Evolutionary conservation across 2,329 filamentous ascomycete species (phyloP).

Genomic region (Cercospora janseana): DNA sequence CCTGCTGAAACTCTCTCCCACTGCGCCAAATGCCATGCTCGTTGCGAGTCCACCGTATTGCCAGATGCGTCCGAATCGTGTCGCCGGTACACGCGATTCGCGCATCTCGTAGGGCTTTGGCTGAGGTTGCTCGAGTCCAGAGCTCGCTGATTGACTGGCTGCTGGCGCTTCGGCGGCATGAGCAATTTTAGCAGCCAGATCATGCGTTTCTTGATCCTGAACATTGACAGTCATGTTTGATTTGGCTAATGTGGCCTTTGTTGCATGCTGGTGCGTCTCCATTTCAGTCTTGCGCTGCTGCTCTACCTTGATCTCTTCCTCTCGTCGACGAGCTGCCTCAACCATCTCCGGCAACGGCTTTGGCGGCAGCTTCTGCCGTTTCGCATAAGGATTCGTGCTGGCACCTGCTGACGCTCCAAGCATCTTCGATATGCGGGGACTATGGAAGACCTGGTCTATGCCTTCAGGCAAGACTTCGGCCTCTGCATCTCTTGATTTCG

Average conservation of each 20-base stretch:
- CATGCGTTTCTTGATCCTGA: conserved; percentile 40
- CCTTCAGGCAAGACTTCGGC: conserved; percentile 50
- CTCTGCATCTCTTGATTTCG: not conserved
- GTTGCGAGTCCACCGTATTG: conserved; percentile 92
- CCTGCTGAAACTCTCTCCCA: conserved; percentile 79
- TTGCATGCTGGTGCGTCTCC: not conserved
- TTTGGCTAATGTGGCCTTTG: not conserved
- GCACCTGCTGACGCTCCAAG: conserved; percentile 41
- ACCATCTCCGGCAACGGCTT: conserved; percentile 39
- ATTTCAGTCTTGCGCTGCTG: conserved; percentile 8
- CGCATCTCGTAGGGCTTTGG: conserved; percentile 63
- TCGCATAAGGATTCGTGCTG: conserved; percentile 42
- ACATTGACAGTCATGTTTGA: not conserved
- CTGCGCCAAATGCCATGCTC: conserved; percentile 90
- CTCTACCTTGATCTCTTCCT: conserved; percentile 18
- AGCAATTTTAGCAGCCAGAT: conserved; percentile 40
- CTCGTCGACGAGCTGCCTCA: conserved; percentile 30
- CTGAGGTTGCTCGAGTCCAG: not conserved
- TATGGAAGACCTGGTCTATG: conserved; percentile 62
- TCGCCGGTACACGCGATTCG: conserved; percentile 87
- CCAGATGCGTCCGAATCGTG: conserved; percentile 82
- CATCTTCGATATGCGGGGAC: conserved; percentile 56
- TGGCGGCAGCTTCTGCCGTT: conserved; percentile 32
- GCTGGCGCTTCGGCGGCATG: conserved; percentile 32
- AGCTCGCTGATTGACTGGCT: not conserved